Evolutionary conservation across 495 filamentous ascomycete species (phyloP).

Genomic region (Haplographium delicatum): DNA sequence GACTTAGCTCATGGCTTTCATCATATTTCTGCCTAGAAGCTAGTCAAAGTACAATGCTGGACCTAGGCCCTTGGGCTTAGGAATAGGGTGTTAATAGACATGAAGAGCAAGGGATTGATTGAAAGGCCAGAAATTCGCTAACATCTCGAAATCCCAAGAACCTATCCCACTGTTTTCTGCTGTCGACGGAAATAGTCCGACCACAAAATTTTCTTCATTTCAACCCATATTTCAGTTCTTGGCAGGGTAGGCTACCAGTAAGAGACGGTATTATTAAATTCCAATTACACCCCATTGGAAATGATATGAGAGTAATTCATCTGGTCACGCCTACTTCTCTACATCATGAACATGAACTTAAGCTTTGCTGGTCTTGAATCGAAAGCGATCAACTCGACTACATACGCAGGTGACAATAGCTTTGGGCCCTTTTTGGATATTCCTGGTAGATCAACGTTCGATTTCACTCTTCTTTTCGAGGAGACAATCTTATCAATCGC

Average conservation of each 20-base stretch:
- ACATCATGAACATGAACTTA: neutral
- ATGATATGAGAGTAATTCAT: neutral
- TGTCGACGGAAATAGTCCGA: neutral
- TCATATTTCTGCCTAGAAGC: neutral
- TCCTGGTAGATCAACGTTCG: slow-evolving; percentile 5
- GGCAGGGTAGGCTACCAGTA: neutral
- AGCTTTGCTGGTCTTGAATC: neutral
- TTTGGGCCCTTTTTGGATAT: slow-evolving; percentile 16
- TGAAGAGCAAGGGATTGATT: neutral
- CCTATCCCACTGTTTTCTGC: neutral
- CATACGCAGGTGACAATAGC: slow-evolving; percentile 5
- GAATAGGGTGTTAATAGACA: neutral
- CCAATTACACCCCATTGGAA: neutral
- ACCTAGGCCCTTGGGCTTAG: neutral
- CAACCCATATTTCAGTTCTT: neutral
- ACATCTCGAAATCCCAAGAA: neutral
- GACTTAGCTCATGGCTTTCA: no score
- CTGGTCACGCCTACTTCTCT: neutral
- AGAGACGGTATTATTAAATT: neutral
- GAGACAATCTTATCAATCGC: slow-evolving; percentile 46
- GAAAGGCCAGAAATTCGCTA: neutral
- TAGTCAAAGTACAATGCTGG: neutral
- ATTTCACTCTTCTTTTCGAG: slow-evolving; percentile 39
- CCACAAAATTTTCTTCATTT: neutral
- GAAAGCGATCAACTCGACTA: neutral